Conservation (phyloP, 2,329 filamentous ascomycete species). For the Hyphodiscus sp. region DNA sequence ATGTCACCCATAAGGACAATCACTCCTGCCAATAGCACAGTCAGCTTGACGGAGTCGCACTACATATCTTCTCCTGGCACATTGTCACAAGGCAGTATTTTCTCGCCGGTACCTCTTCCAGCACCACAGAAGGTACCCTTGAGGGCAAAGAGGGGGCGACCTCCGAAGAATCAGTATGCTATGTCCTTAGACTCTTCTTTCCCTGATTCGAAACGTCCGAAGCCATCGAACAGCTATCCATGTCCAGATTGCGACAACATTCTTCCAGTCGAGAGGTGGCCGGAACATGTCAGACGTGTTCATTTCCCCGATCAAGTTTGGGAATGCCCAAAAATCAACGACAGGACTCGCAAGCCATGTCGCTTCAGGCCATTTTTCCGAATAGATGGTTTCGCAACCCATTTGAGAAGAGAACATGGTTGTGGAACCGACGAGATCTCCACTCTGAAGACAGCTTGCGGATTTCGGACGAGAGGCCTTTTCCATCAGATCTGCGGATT, state of each 20-base stretch:
- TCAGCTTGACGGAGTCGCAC: neutral
- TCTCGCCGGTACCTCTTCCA: neutral
- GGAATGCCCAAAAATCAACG: constrained; percentile 3
- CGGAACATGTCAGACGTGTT: constrained; percentile 9
- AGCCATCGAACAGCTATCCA: constrained; percentile 2
- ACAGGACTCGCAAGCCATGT: neutral
- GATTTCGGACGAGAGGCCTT: constrained; percentile 4
- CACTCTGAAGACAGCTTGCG: constrained; percentile 5
- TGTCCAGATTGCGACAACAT: constrained; percentile 5
- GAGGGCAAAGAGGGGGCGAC: constrained; percentile 1
- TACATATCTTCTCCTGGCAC: constrained; percentile 1
- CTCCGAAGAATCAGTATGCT: constrained; percentile 1
- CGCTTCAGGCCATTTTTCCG: neutral
- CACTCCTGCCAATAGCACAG: constrained; percentile 3
- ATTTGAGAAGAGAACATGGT: constrained; percentile 3
- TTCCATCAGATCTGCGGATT: constrained; percentile 10
- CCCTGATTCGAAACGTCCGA: constrained; percentile 4
- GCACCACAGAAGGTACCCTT: neutral
- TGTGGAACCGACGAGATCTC: constrained; percentile 1
- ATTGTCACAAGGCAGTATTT: neutral
- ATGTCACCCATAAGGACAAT: neutral
- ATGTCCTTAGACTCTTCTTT: neutral
- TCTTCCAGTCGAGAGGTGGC: constrained; percentile 2
- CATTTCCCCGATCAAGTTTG: constrained; percentile 8
- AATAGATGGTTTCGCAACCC: constrained; percentile 7